A percentile compares a stretch with the other conserved stretches of the same genome.
Conservation (phyloP, 352 stramenopile species). For the Globisporangium cederbergense region DNA sequence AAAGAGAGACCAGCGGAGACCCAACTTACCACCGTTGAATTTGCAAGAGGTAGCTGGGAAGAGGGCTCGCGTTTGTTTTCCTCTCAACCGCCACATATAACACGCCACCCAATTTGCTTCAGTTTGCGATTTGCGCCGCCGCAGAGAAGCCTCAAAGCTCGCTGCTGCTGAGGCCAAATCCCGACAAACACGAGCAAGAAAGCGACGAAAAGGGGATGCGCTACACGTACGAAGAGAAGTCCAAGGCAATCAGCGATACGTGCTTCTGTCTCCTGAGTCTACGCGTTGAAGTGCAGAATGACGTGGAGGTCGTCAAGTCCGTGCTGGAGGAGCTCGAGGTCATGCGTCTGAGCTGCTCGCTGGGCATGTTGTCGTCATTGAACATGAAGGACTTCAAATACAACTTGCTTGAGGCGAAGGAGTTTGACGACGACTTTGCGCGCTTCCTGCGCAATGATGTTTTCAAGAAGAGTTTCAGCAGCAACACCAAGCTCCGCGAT, state of each 20-base stretch:
- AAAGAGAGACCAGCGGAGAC: background rate
- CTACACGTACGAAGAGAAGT: constrained; percentile 7
- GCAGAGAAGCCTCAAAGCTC: background rate
- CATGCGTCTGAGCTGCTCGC: constrained; percentile 50
- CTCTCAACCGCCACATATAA: background rate
- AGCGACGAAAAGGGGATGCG: background rate
- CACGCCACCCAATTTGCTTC: background rate
- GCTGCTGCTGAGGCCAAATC: background rate
- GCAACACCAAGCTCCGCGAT: too few relatives aligned
- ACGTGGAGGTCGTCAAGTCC: constrained; percentile 64
- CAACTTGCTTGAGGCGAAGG: constrained; percentile 42
- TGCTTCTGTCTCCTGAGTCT: constrained; percentile 63
- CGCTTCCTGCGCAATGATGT: constrained; percentile 54
- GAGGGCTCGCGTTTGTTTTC: background rate
- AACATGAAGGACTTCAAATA: constrained; percentile 49
- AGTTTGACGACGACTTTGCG: constrained; percentile 66
- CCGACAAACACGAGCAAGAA: background rate
- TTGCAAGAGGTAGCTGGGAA: background rate
- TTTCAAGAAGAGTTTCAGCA: constrained; percentile 22
- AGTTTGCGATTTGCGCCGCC: constrained; percentile 6
- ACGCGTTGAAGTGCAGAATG: constrained; percentile 54
- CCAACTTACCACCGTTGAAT: background rate
- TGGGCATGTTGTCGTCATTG: constrained; percentile 48
- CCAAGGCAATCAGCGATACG: constrained; percentile 15
- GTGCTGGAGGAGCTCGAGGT: constrained; percentile 68